Conservation (phyloP, 1,284 basidiomycete species). For the Coniferiporia sulphurascens region DNA sequence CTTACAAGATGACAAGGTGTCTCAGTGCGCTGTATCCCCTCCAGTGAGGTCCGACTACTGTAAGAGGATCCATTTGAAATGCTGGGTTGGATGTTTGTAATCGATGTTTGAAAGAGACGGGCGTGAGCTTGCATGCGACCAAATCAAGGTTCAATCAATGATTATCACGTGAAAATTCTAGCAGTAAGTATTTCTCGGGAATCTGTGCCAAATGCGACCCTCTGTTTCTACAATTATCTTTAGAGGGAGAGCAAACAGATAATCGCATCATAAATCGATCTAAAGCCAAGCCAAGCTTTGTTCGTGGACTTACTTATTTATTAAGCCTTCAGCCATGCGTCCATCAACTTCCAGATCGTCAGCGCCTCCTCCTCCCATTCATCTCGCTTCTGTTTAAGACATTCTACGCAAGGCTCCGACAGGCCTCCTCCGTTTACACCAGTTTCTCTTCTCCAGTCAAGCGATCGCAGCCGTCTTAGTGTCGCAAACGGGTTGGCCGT, state of each 20-base stretch:
- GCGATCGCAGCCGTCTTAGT: constrained; percentile 48
- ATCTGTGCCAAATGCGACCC: too few species aligned
- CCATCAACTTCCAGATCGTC: constrained; percentile 55
- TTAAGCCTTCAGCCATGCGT: constrained; percentile 40
- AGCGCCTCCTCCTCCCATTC: constrained; percentile 64
- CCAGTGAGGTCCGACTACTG: constrained; percentile 22
- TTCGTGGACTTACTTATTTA: not conserved
- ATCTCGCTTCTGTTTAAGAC: constrained; percentile 50
- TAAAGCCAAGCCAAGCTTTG: not conserved
- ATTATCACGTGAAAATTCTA: not conserved
- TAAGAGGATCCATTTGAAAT: not conserved
- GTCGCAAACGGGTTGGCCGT: constrained; percentile 67
- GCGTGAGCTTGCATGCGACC: not conserved
- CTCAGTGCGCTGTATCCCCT: constrained; percentile 24
- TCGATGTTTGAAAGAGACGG: not conserved
- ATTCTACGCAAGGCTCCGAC: constrained; percentile 39
- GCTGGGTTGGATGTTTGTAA: not conserved
- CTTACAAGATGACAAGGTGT: constrained; percentile 28
- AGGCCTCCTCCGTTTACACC: not conserved
- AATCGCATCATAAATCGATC: not conserved
- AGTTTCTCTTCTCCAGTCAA: constrained; percentile 46
- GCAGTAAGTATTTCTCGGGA: not conserved
- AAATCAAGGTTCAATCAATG: not conserved
- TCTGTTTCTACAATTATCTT: too few species aligned
- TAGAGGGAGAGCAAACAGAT: not conserved